Percentiles rank a stretch among this genome's conserved stretches.
Conservation (phyloP, 2,329 filamentous ascomycete species). For the Cryphonectria parasitica region DNA sequence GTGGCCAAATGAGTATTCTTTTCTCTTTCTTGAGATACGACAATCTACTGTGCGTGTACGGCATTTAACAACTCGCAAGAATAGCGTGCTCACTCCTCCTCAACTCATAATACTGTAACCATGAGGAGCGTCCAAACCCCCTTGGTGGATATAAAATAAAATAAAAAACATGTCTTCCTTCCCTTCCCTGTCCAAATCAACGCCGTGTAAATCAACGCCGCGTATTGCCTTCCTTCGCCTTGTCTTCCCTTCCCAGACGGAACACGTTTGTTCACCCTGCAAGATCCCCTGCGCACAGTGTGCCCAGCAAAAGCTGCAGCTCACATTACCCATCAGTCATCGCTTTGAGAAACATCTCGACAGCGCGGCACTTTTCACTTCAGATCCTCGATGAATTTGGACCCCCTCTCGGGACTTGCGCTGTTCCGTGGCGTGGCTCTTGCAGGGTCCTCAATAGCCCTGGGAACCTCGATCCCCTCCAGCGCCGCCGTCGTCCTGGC, state of each 20-base stretch:
- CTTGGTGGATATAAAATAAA: background rate
- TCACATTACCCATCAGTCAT: background rate
- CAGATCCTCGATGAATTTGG: constrained; percentile 56
- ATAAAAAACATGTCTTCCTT: background rate
- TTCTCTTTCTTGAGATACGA: background rate
- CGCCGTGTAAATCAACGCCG: background rate
- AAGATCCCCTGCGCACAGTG: background rate
- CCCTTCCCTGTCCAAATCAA: background rate
- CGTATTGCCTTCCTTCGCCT: background rate
- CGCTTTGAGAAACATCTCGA: background rate
- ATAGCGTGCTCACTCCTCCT: background rate
- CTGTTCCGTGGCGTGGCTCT: constrained; percentile 32
- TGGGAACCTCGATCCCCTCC: constrained; percentile 30
- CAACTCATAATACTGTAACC: background rate
- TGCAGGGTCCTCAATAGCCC: constrained; percentile 33
- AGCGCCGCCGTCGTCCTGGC: constrained; percentile 17
- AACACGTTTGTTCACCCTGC: background rate
- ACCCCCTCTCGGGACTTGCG: constrained; percentile 50
- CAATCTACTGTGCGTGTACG: background rate
- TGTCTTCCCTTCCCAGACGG: background rate
- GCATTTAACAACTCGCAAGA: background rate
- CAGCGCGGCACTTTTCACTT: constrained; percentile 26
- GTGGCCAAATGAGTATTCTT: background rate
- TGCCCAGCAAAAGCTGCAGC: background rate
- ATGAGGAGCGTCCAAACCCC: background rate